Base-by-base conservation (phyloP, 2,329 filamentous ascomycete genomes). In the Diplodia mutila region DNA sequence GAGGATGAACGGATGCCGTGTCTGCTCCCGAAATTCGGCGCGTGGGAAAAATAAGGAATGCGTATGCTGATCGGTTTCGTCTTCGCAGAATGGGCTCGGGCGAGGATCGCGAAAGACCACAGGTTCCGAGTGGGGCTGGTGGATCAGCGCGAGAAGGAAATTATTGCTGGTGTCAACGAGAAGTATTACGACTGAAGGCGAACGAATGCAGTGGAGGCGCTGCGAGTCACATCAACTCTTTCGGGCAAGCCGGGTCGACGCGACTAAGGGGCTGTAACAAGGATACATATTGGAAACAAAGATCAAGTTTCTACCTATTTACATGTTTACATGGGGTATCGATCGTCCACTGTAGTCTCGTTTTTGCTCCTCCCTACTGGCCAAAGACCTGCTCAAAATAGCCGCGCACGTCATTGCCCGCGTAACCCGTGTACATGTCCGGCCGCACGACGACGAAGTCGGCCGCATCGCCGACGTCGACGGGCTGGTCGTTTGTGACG, bases 341-440 rank as follows among this genome's bases (percentile, higher is more conserved):
- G 18, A 39, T 37, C 21, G 5, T 57, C n/a, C 53, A 39, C 53
- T 57, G 29, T 7, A 39, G 29, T 8, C n/a, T 16, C 34, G 6
- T 5, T 23, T 59, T 46, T 27, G 39, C 25, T 18, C n/a, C 23
- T 52, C 23, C n/a, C n/a, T n/a, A 59, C 29, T 29, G 42, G 27
- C 25, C 14, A 23, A 67, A 67, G 23, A 64, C 32, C 37, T 32
- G 29, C n/a, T 67, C 49, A 9, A 67, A 64, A 25, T 67, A 67
- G 23, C 57, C 59, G 14, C 37, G 14, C 11, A 63, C 46, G 23
- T 67, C 57, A 25, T 34, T 48, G 14, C 66, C 66, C 9, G 57
- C 66, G n/a, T 67, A 67, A 18, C 66, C 66, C 4, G 49, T 64
- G 51, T 67, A 67, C 57, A 64, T 64, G 39, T 67, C 66, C 1